Percentiles rank a stretch among this genome's conserved stretches.
phyloP scores from a whole-genome alignment of 208 protist genomes.

The Leishmania arabica region DNA sequence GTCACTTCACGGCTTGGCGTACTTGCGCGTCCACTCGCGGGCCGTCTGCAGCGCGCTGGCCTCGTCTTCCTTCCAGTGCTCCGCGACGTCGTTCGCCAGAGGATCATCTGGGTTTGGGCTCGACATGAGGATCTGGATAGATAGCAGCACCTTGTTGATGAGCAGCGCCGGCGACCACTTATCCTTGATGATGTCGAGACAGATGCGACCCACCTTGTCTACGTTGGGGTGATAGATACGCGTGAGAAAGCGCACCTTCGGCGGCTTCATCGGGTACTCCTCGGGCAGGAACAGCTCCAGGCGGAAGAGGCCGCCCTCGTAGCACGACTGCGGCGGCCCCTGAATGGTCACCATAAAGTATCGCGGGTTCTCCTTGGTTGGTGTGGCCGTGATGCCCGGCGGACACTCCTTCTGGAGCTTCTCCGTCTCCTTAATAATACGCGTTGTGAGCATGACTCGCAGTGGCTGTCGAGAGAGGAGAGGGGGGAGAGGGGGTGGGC shows the following conservation, averaged over 20 bases:
- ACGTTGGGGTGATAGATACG: constrained; percentile 99
- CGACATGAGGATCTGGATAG: constrained; percentile 99
- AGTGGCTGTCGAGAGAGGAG: background rate
- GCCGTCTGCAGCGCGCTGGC: constrained; percentile 65
- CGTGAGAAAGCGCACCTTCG: constrained; percentile 98
- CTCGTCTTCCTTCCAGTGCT: constrained; percentile 89
- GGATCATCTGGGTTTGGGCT: constrained; percentile 99
- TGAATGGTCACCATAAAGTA: constrained; percentile 90
- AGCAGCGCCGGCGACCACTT: constrained; percentile 99
- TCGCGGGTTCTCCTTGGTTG: constrained; percentile 80
- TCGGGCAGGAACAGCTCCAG: constrained; percentile 87
- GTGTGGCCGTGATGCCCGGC: constrained; percentile 85
- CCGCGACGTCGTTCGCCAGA: constrained; percentile 98
- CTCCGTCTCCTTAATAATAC: constrained; percentile 92
- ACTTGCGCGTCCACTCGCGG: constrained; percentile 82
- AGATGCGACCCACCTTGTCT: constrained; percentile 98
- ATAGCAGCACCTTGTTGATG: constrained; percentile 99
- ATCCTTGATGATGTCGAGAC: constrained; percentile 99
- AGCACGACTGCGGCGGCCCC: constrained; percentile 88
- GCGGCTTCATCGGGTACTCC: constrained; percentile 97
- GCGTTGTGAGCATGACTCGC: constrained; percentile 52
- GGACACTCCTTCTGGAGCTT: constrained; percentile 90
- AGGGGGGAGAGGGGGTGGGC: background rate
- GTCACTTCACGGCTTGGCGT: constrained; percentile 44
- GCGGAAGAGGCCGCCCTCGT: constrained; percentile 89